phyloP scores from a whole-genome alignment of 1,139 yeast genomes.

The Protomyces pachydermus region DNA sequence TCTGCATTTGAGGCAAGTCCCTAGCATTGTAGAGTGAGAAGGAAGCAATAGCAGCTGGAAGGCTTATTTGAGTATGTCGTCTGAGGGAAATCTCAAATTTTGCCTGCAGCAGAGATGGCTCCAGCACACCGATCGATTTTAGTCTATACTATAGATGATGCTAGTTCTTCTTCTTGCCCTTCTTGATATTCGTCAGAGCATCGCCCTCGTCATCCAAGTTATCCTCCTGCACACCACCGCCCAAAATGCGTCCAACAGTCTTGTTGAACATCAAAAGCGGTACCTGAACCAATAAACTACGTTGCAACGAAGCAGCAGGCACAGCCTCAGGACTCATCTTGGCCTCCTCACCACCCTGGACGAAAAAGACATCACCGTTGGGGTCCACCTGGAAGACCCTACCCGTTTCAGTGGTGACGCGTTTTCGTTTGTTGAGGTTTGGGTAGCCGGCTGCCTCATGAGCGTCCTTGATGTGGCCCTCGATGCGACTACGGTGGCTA shows the following conservation, averaged over 20 bases:
- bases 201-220: constrained; percentile 6
- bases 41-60: no score
- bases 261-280: constrained; percentile 40
- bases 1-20: constrained; percentile 20
- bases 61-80: no score
- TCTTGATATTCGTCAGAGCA: background rate
- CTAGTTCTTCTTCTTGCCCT: background rate
- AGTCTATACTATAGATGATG: no score
- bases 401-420: constrained; percentile 45
- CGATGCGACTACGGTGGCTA: constrained; percentile 60
- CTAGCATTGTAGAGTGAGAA: background rate
- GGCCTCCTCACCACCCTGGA: constrained; percentile 44
- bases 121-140: no score
- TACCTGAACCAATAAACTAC: constrained; percentile 51
- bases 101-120: no score
- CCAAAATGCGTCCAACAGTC: constrained; percentile 29
- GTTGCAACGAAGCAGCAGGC: constrained; percentile 49
- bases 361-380: constrained; percentile 64
- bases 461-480: constrained; percentile 49
- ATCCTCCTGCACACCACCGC: background rate
- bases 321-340: constrained; percentile 41
- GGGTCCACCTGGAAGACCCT: constrained; percentile 60
- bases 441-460: constrained; percentile 40
- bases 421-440: constrained; percentile 39
- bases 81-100: no score